Evolutionary conservation across 2,329 filamentous ascomycete genomes (phyloP), one percentile per base, ranked within the genome.

Genomic region (Coniella lustricola): DNA sequence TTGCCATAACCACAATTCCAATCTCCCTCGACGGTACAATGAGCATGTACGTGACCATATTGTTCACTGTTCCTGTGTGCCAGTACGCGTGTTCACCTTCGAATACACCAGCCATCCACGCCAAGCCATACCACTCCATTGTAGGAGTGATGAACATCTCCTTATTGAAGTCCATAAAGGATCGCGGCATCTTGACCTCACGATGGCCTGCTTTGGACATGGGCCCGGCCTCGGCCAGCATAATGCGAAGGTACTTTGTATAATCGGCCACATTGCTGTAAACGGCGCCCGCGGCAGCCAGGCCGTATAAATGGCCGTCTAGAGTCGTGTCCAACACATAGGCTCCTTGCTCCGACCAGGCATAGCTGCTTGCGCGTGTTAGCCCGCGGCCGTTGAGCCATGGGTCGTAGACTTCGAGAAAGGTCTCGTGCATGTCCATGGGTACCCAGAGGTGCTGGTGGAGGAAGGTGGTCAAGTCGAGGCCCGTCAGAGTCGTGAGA

Each of bases 341-440:
- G 7, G 41, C 21, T 0, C 54, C 53, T 1, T 52, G 54, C 1
- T 58, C 50, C 5, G 68, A 54, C 59, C 66, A 75, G 20, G 56
- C 58, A 45, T 77, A 74, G 2, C 69, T 70, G 7, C 62, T 59
- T 3, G 49, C 49, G 5, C 22, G 13, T 7, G 38, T 25, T 5
- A 25, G 25, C 1, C 35, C 41, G 12, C 32, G 22, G 1, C 20
- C 14, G n/a, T 4, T 21, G 16, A 51, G 34, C 32, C 7, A 14
- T 0, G 74, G 70, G 4, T 64, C 60, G 0, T 57, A 37, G 3
- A 60, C 38, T 1, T 60, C 57, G 7, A 67, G 57, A 32, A 62
- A 68, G 0, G 72, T 73, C 43, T 68, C 65, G 3, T 59, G 55
- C 74, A 78, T 77, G 2, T 62, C 66, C 22, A 78, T 61, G 0